These are phyloP conservation scores for Cunninghamia lanceolata DNA, from an alignment of 75 land plant species.

Conservation along the genomic window DNA sequence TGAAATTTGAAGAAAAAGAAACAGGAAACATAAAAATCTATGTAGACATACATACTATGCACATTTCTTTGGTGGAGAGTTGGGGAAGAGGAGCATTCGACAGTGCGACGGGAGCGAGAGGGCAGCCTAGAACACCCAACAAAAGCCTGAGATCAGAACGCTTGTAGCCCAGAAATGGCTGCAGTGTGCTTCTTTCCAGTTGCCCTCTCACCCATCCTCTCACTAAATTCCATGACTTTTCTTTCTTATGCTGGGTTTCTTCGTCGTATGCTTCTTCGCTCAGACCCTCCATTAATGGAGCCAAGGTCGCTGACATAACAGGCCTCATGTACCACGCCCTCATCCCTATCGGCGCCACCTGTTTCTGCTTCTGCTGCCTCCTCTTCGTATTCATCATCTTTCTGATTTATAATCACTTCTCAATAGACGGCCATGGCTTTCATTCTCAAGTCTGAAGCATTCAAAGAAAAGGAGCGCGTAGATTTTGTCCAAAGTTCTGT, in stretches of 20 bases:
- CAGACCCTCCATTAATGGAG: constrained; percentile 66
- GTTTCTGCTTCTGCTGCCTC: constrained; percentile 9
- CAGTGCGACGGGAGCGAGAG: constrained; percentile 58
- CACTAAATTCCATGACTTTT: constrained; percentile 30
- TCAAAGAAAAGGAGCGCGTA: background rate
- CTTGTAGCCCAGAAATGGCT: constrained; percentile 2
- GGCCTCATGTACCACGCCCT: constrained; percentile 25
- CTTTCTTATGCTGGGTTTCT: constrained; percentile 19
- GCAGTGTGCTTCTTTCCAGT: constrained; percentile 4
- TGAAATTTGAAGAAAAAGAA: background rate
- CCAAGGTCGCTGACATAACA: constrained; percentile 26
- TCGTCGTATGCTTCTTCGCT: constrained; percentile 28
- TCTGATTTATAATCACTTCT: background rate
- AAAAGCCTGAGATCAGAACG: constrained; percentile 60
- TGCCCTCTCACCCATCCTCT: constrained; percentile 40
- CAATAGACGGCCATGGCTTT: no score
- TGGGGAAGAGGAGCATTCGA: constrained; percentile 17
- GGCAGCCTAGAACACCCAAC: constrained; percentile 64
- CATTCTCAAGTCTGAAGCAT: background rate
- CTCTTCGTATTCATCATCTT: background rate
- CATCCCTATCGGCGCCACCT: constrained; percentile 27
- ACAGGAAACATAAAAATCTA: background rate
- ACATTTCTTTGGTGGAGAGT: constrained; percentile 22
- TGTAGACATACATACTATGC: constrained; percentile 16
- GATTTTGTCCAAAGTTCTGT: background rate